Evolutionary conservation across 2,329 filamentous ascomycete species (phyloP), one percentile per base, ranked within the genome.

Genomic region (Nannizziopsis arthrosporioides): DNA sequence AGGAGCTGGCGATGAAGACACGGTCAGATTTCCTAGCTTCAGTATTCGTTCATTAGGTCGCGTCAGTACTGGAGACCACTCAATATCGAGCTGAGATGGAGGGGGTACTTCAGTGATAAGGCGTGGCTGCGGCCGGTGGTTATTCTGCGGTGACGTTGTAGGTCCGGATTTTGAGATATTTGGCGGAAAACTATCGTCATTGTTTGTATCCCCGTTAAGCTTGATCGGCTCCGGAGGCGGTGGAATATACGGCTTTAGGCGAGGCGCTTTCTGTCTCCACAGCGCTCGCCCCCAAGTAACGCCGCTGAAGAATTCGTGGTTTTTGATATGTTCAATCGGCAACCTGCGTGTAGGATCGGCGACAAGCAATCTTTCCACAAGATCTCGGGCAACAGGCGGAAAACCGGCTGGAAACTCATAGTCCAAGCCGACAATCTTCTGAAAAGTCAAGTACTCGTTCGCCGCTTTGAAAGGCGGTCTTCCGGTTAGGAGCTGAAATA

Each of bases 391-490:
- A 1, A 87, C 78, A 4, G 81, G 72, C 1, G 92, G 92, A 57
- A 98, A 98, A 1, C 87, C 88, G 22, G 78, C 68, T 0, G 92
- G 92, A 55, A 96, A 98, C 40, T 90, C 84, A 62, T 96, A 98
- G 47, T 98, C 90, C 38, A 98, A 73, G 30, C 78, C 83, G 46
- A 98, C 86, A 61, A 98, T 98, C 68, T 96, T 98, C 64, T 98
- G 92, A 62, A 98, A 98, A 0, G 92, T 98, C 61, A 92, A 76
- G 60, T 96, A 98, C 63, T 98, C 92, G 56, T 94, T 95, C 11
- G 77, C 84, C 36, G 85, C 92, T 65, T 98, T 98, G 73, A 98
- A 98, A 0, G 92, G 92, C 5, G 92, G 92, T 51, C 92, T 76
- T n/a, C 92, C 92, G n/a, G 85, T 85, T 31, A 98, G 73, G 19